These are phyloP conservation scores for Xylaria venustula DNA, from an alignment of 495 filamentous ascomycete species.

Conservation along the genomic window DNA sequence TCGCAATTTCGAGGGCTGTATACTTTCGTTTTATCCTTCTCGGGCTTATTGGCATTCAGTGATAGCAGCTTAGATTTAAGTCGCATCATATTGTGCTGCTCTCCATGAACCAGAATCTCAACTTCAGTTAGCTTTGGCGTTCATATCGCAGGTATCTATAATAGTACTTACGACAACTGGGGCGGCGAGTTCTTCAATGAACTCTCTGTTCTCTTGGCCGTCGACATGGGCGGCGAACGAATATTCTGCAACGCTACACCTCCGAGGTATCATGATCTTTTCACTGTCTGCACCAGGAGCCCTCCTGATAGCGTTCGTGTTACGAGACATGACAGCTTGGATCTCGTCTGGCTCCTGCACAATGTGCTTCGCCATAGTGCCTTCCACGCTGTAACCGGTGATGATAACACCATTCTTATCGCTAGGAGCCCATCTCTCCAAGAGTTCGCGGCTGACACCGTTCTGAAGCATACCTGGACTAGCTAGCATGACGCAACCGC, in stretches of 20 bases:
- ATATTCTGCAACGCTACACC: slow-evolving; percentile 88
- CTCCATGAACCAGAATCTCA: slow-evolving; percentile 92
- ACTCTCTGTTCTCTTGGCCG: slow-evolving; percentile 89
- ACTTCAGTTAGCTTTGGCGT: neutral
- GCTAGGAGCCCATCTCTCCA: slow-evolving; percentile 94
- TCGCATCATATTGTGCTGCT: slow-evolving; percentile 97
- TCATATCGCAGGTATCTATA: neutral
- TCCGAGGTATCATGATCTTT: slow-evolving; percentile 86
- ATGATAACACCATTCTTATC: slow-evolving; percentile 95
- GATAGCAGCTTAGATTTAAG: slow-evolving; percentile 92
- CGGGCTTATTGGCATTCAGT: slow-evolving; percentile 74
- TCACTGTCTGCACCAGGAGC: slow-evolving; percentile 61
- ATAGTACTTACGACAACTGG: slow-evolving; percentile 75
- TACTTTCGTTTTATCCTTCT: slow-evolving; percentile 80
- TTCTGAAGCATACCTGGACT: slow-evolving; percentile 97
- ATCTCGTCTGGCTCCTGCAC: slow-evolving; percentile 92
- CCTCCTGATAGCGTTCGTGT: slow-evolving; percentile 51
- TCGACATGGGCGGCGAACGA: slow-evolving; percentile 97
- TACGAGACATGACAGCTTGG: slow-evolving; percentile 82
- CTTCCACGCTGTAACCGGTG: slow-evolving; percentile 96
- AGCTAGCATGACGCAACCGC: slow-evolving; percentile 94
- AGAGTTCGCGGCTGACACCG: slow-evolving; percentile 84
- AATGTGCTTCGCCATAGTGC: slow-evolving; percentile 95
- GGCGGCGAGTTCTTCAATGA: slow-evolving; percentile 88
- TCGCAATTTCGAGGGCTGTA: slow-evolving; percentile 93